Evolutionary conservation across 192 early-diverging fungal genomes (phyloP).

Genomic region (Thamnidium elegans): DNA sequence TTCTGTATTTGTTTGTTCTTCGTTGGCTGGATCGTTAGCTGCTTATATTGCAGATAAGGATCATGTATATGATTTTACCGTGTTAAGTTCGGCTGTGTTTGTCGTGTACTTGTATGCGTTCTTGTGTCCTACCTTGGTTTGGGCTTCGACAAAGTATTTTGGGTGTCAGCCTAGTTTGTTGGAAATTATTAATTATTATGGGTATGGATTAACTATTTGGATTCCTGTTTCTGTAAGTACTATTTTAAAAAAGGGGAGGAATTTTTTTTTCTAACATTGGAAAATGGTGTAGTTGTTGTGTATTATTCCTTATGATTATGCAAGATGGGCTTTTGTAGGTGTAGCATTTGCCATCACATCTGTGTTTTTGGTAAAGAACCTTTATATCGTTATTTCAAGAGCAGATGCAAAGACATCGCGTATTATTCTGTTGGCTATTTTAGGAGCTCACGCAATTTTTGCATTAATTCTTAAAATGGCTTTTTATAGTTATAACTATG

Average conservation of each 20-base stretch:
- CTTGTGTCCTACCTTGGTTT: slow-evolving; percentile 69
- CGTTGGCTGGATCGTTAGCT: slow-evolving; percentile 82
- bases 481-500: slow-evolving; percentile 73
- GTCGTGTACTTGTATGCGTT: slow-evolving; percentile 83
- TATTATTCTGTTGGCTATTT: slow-evolving; percentile 64
- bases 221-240: slow-evolving; percentile 80
- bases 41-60: slow-evolving; percentile 54
- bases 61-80: slow-evolving; percentile 76
- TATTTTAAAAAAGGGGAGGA: neutral
- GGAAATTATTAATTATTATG: slow-evolving; percentile 84
- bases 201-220: slow-evolving; percentile 92
- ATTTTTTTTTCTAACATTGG: too few species aligned
- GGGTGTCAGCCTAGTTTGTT: slow-evolving; percentile 80
- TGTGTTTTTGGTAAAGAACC: slow-evolving; percentile 54
- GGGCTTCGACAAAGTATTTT: slow-evolving; percentile 82
- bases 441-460: slow-evolving; percentile 65
- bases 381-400: slow-evolving; percentile 61
- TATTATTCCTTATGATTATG: slow-evolving; percentile 75
- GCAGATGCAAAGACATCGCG: slow-evolving; percentile 69
- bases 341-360: slow-evolving; percentile 66
- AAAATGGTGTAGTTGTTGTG: slow-evolving; percentile 59
- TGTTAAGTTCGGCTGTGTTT: slow-evolving; percentile 76
- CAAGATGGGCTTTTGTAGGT: slow-evolving; percentile 80
- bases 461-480: slow-evolving; percentile 77
- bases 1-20: slow-evolving; percentile 89